Evolutionary conservation across 2,329 filamentous ascomycete species (phyloP), one percentile per base, ranked within the genome.

Genomic region (Elsinoe fawcettii): DNA sequence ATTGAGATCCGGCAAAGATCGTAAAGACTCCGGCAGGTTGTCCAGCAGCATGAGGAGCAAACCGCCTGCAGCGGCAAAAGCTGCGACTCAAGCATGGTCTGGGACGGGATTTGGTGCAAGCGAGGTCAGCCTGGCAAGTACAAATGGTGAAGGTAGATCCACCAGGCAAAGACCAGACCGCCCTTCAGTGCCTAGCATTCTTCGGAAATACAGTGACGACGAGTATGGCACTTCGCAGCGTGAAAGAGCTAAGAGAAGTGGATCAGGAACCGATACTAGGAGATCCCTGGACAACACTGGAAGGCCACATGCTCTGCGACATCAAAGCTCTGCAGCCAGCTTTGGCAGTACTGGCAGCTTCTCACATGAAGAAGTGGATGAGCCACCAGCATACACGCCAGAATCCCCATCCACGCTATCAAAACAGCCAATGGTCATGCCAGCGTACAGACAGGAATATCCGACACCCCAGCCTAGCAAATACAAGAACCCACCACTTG

Each of bases 51-150:
- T 75, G 46, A 71, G 74, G 55, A 74, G 70, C 49, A 72, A 74
- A 30, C 76, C 75, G n/a, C 75, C 78, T 36, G 78, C 80, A 58
- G 81, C 82, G 18, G 80, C 82, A 16, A 82, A 80, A 63, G 83
- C 83, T 2, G 83, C 83, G 2, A 81, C 81, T 2, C 74, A 84
- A 59, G 82, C 82, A n/a, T 86, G 82, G 81, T 66, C 66, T 63
- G 55, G 27, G 14, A 74, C 60, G 67, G 72, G 65, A 66, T 63
- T 49, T 61, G 51, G 23, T 54, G 59, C 60, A 23, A 62, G 62
- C 54, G 47, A 61, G 39, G 60, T 59, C 30, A 56, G 55, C 57
- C 9, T 62, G 54, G 59, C 61, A 16, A 49, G 59, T 34, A 49
- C 58, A 1, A 58, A 56, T 32, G 56, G 56, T 22, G 51, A 61